Base-by-base conservation (phyloP, 208 protist genomes). In the Angomonas ambiguus region DNA sequence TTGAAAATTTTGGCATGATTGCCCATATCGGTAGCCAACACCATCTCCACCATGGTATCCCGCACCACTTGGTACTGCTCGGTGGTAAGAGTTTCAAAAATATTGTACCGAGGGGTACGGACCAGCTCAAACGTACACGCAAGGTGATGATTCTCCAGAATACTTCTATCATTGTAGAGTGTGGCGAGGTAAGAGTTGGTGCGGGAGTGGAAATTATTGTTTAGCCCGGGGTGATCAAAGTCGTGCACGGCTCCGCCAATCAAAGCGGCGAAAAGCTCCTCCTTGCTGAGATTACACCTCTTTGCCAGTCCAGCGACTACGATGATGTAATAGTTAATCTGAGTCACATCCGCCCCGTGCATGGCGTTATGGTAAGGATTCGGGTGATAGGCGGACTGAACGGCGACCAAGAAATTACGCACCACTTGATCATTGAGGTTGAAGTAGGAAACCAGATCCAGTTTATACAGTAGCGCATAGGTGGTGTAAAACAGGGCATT, bases 151-250 rank as follows among this genome's bases (percentile, higher is more conserved):
- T 96, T 98, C 58, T 98, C 97, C 41, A 98, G 74, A 25, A 98
- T 96, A 22, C 88, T 93, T 28, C 83, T 73, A 68, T 97, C 93
- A 74, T 97, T 97, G 79, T 97, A 97, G 5, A 96, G 74, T n/a
- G 88, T 85, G 33, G 96, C 95, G 28, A 98, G 75, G 62, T 89
- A 87, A 6, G 92, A 79, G 59, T 87, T 74, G 5, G 94, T 96
- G 63, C 92, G 92, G n/a, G 95, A 79, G 71, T 97, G 90, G 72
- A 98, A 99, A 69, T 91, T 94, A 77, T 98, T 98, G 79, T 98
- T 98, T 28, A 98, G 65, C 27, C 97, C 98, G 0, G 96, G 95
- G 74, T 99, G 98, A 65, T 98, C 95, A 71, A 96, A 92, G 85
- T 99, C 98, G 80, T 99, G 97, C 53, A 98, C 85, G 22, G 95